Conservation (phyloP, 495 filamentous ascomycete genomes). For the Hypoxylon fragiforme region DNA sequence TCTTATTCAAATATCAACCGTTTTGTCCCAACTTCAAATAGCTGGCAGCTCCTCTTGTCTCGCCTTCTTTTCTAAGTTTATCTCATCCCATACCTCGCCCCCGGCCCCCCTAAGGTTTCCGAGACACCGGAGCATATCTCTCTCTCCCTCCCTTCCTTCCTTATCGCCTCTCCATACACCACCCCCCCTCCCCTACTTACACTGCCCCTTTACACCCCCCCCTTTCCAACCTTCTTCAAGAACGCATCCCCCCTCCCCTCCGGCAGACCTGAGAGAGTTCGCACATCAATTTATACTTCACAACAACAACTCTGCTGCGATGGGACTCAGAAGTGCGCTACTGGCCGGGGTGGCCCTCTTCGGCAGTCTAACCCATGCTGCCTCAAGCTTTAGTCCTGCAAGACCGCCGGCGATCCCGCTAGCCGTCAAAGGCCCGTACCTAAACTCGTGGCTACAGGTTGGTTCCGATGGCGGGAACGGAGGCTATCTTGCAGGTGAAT, state of each 20-base stretch:
- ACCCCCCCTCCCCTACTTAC: no score
- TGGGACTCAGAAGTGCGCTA: conserved; percentile 31
- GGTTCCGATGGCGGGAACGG: conserved; percentile 70
- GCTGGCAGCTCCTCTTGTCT: conserved; percentile 3
- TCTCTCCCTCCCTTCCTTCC: conserved; percentile 17
- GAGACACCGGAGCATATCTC: conserved; percentile 21
- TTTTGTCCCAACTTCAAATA: conserved; percentile 23
- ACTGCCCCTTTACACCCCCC: background rate
- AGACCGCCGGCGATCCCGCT: conserved; percentile 79
- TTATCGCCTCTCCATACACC: no score
- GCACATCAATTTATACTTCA: conserved; percentile 22
- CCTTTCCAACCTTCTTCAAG: conserved; percentile 18
- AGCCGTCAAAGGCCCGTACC: conserved; percentile 79
- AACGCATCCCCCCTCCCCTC: conserved; percentile 5
- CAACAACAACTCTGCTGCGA: conserved; percentile 23
- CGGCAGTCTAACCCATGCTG: conserved; percentile 31
- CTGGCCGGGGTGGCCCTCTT: conserved; percentile 35
- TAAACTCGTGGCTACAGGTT: conserved; percentile 76
- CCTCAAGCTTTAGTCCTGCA: conserved; percentile 48
- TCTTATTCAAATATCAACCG: conserved; percentile 33
- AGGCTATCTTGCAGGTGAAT: conserved; percentile 70
- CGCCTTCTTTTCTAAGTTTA: conserved; percentile 21
- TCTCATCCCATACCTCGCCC: conserved; percentile 12
- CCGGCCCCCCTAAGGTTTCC: conserved; percentile 22
- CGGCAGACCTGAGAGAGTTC: no score